These are phyloP conservation scores for Claviceps fusiformis DNA, from an alignment of 2,329 filamentous ascomycete species.

Conservation along the genomic window DNA sequence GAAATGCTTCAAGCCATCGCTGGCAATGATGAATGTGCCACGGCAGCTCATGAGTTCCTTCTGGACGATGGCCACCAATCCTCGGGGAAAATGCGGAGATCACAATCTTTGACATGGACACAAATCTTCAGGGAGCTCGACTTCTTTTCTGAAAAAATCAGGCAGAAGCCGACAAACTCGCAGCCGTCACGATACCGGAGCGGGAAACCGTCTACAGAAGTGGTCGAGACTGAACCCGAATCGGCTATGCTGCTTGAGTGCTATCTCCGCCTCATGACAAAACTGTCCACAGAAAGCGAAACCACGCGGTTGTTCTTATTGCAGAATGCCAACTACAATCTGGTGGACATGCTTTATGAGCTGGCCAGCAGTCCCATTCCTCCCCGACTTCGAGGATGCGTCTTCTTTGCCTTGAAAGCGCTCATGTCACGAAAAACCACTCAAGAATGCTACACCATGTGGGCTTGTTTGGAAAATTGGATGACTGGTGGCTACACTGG, in stretches of 20 bases:
- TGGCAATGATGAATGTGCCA: slow-evolving; percentile 67
- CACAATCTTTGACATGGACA: slow-evolving; percentile 77
- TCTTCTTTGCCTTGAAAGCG: slow-evolving; percentile 65
- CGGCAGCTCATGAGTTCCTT: slow-evolving; percentile 75
- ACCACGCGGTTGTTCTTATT: slow-evolving; percentile 62
- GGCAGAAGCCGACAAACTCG: slow-evolving; percentile 48
- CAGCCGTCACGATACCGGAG: slow-evolving; percentile 33
- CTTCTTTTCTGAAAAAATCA: slow-evolving; percentile 68
- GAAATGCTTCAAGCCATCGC: slow-evolving; percentile 89
- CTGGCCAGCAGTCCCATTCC: slow-evolving; percentile 67
- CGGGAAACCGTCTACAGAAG: slow-evolving; percentile 48
- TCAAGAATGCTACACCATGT: slow-evolving; percentile 58
- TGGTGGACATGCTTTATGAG: slow-evolving; percentile 63
- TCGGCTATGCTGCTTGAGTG: slow-evolving; percentile 94
- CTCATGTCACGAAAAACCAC: slow-evolving; percentile 62
- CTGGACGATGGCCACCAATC: slow-evolving; percentile 68
- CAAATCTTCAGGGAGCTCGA: slow-evolving; percentile 86
- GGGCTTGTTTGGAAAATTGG: slow-evolving; percentile 70
- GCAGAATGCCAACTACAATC: slow-evolving; percentile 46
- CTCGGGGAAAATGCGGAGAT: slow-evolving; percentile 66
- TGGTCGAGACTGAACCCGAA: slow-evolving; percentile 75
- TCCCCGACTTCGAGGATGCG: slow-evolving; percentile 65
- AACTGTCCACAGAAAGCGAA: slow-evolving; percentile 63
- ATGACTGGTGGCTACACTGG: slow-evolving; percentile 46
- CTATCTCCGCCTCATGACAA: slow-evolving; percentile 76